A percentile compares a stretch with the other conserved stretches of the same genome.
Conservation (phyloP, 345 rosid species). For the Corymbia maculata region DNA sequence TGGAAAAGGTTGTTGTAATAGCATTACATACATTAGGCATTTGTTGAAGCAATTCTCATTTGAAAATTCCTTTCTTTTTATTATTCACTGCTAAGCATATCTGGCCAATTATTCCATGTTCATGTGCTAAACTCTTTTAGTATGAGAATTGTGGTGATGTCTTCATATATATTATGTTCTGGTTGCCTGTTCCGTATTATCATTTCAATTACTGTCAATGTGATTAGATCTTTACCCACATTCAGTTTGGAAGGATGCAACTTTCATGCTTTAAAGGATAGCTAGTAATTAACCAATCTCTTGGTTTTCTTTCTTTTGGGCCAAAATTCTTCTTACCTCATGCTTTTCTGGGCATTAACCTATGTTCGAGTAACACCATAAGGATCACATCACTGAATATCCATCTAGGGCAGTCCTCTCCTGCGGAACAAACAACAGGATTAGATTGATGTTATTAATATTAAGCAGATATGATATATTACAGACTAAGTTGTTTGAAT, state of each 20-base stretch:
- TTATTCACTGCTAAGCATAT: neutral
- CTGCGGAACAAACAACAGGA: neutral
- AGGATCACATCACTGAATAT: neutral
- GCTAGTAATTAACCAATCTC: neutral
- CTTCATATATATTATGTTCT: neutral
- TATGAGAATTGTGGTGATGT: neutral
- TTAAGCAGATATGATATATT: neutral
- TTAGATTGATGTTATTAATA: neutral
- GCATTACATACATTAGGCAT: neutral
- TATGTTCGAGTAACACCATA: neutral
- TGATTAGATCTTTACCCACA: neutral
- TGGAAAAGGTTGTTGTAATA: conserved; percentile 58
- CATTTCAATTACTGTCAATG: neutral
- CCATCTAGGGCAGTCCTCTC: neutral
- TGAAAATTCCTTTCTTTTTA: neutral
- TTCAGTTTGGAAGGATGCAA: neutral
- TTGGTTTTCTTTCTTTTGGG: neutral
- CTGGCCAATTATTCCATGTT: neutral
- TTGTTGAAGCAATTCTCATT: neutral
- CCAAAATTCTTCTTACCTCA: neutral
- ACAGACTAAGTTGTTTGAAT: neutral
- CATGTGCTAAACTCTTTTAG: neutral
- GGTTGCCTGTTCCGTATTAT: neutral
- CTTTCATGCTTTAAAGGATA: neutral
- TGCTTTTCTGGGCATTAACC: neutral